phyloP scores from a whole-genome alignment of 108 stramenopile genomes.

The Asterionellopsis glacialis region DNA sequence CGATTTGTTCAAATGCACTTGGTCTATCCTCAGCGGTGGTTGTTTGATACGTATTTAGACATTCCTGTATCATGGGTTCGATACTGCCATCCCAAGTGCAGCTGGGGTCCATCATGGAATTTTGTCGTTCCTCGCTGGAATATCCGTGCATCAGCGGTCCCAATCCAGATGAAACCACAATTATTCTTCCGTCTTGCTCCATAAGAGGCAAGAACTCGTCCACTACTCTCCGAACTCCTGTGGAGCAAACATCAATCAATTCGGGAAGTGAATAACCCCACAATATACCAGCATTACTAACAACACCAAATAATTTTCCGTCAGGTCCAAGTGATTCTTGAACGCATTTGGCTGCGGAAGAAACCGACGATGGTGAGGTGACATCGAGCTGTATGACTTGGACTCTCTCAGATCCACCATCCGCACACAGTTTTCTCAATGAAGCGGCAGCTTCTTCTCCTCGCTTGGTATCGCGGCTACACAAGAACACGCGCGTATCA shows the following conservation, averaged over 20 bases:
- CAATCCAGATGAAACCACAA: constrained; percentile 26
- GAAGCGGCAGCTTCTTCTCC: constrained; percentile 17
- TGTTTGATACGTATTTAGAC: constrained; percentile 11
- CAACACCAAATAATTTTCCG: constrained; percentile 14
- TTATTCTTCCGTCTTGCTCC: constrained; percentile 19
- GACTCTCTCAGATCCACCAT: constrained; percentile 12
- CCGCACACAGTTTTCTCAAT: too few species aligned
- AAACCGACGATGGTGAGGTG: constrained; percentile 17
- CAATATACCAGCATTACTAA: constrained; percentile 29
- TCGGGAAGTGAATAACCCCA: constrained; percentile 34
- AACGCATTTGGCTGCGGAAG: constrained; percentile 3
- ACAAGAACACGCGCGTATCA: constrained; percentile 23
- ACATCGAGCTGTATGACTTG: constrained; percentile 27
- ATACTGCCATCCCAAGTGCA: background rate
- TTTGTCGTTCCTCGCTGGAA: constrained; percentile 6
- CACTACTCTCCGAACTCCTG: constrained; percentile 18
- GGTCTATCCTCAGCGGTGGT: constrained; percentile 11
- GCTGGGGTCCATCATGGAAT: background rate
- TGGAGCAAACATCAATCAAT: constrained; percentile 23
- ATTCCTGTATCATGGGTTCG: constrained; percentile 5
- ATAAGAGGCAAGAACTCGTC: constrained; percentile 27
- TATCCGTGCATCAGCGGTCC: constrained; percentile 32
- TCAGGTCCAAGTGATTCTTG: background rate
- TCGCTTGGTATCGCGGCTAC: constrained; percentile 18
- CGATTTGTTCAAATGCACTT: constrained; percentile 20